These are phyloP conservation scores for Phytopythium boreale DNA, from an alignment of 352 stramenopile species.

Conservation along the genomic window DNA sequence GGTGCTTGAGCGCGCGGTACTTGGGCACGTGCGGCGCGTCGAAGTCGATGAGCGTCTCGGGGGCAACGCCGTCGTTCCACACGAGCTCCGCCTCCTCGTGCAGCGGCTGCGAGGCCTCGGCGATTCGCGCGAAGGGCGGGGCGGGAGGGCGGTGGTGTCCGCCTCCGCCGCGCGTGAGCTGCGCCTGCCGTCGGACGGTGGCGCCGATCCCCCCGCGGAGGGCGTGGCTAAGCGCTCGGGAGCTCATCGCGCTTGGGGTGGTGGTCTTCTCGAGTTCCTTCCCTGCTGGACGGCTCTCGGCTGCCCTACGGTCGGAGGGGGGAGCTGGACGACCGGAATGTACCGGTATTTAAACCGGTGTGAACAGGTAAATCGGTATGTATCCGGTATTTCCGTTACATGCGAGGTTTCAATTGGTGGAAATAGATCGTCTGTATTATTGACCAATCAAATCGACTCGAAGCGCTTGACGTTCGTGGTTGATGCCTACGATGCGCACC, in stretches of 20 bases:
- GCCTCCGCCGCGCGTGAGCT: conserved; percentile 42
- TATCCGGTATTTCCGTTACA: background rate
- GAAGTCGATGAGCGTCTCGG: conserved; percentile 88
- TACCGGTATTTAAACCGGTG: background rate
- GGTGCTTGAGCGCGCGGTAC: conserved; percentile 66
- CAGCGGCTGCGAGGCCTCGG: conserved; percentile 52
- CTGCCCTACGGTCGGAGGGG: background rate
- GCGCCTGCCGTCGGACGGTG: conserved; percentile 45
- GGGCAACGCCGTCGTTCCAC: conserved; percentile 84
- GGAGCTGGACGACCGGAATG: conserved; percentile 5
- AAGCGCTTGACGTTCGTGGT: background rate
- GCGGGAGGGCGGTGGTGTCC: conserved; percentile 61
- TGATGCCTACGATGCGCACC: too few species aligned
- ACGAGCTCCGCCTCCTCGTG: conserved; percentile 82
- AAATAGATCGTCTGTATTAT: conserved; percentile 13
- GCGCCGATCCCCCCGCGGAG: conserved; percentile 61
- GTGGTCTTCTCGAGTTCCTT: background rate
- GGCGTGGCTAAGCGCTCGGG: conserved; percentile 49
- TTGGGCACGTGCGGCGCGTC: conserved; percentile 84
- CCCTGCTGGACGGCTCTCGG: conserved; percentile 2
- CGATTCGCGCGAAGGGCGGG: conserved; percentile 78
- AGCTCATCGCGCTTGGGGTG: conserved; percentile 44
- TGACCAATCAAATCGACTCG: conserved; percentile 11
- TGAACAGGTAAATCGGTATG: background rate
- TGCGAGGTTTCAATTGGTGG: conserved; percentile 12